These are phyloP conservation scores for Zygoascus sp. DNA, from an alignment of 1,139 yeast species.

Conservation along the genomic window DNA sequence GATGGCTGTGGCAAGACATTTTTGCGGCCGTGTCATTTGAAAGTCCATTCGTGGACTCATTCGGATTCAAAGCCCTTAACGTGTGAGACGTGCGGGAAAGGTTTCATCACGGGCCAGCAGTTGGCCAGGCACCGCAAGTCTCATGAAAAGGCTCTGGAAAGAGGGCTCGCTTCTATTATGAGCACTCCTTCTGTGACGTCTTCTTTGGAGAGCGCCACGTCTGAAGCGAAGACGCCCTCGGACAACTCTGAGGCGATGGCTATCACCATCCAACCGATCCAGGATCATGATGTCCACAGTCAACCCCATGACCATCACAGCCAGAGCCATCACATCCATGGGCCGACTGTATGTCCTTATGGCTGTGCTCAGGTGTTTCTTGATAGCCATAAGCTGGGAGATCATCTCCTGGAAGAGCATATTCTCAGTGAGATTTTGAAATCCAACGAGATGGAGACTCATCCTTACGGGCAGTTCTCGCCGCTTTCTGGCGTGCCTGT, in stretches of 20 bases:
- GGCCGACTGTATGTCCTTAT: conserved; percentile 1
- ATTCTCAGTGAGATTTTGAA: conserved; percentile 3
- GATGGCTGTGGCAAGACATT: conserved; percentile 61
- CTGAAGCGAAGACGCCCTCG: neutral
- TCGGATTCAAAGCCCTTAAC: conserved; percentile 63
- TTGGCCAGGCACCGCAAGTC: conserved; percentile 56
- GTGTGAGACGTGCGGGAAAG: conserved; percentile 76
- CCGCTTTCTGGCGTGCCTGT: neutral
- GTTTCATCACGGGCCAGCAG: conserved; percentile 78
- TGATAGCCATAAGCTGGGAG: neutral
- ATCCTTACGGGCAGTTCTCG: conserved; percentile 5
- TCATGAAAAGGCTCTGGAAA: neutral
- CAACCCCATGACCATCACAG: no score
- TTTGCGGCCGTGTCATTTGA: conserved; percentile 73
- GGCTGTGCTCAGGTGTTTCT: conserved; percentile 1
- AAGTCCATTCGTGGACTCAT: conserved; percentile 61
- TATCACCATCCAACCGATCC: no score
- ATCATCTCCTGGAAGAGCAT: conserved; percentile 8
- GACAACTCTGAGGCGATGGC: no score
- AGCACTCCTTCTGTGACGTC: neutral
- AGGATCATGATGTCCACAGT: no score
- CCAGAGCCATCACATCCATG: no score
- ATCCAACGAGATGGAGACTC: neutral
- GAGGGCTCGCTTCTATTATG: neutral
- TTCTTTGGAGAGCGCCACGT: neutral